Evolutionary conservation across 2,329 filamentous ascomycete genomes (phyloP), one percentile per base, ranked within the genome.

Genomic region (Ophiostoma australiae): DNA sequence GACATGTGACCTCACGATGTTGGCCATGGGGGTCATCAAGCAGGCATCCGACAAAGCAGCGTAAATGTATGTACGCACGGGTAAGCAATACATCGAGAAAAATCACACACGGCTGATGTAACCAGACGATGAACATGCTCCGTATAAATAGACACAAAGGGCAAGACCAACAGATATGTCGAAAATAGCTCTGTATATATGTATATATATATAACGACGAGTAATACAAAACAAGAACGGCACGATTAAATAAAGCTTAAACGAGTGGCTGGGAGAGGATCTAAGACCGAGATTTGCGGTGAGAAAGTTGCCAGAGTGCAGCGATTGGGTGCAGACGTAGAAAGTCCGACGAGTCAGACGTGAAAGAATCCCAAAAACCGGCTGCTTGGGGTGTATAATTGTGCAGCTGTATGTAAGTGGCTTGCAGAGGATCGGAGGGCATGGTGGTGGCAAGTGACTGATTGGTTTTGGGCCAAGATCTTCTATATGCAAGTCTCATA

Each of bases 221-320:
- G 11, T 23, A n/a, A n/a, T n/a, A 66, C 17, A 41, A 13, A 15
- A 13, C 20, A 63, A 20, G n/a, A n/a, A n/a, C n/a, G n/a, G 10
- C 39, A 41, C 13, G 15, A 41, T 13, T 41, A 13, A 11, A 41
- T 15, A 17, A 63, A 31, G 6, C 5, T 8, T 11, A 63, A 27
- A 63, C 61, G 17, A 65, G 63, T 66, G 63, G 63, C 63, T 66
- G 35, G 6, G 35, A 65, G 17, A 11, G 58, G 35, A 39, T 65
- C 61, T 65, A 17, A 2, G 31, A 31, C 20, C 4, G 3, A 37
- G 5, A n/a, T 35, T n/a, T 20, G 17, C 61, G 31, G 61, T 35
- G 27, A 63, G 10, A 63, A 63, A 63, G 15, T 13, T 20, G 58
- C n/a, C 58, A 6, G 27, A 33, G 13, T 31, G 27, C 13, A 63